Evolutionary conservation across 2,329 filamentous ascomycete genomes (phyloP).

Genomic region (Aspergillus sp.): DNA sequence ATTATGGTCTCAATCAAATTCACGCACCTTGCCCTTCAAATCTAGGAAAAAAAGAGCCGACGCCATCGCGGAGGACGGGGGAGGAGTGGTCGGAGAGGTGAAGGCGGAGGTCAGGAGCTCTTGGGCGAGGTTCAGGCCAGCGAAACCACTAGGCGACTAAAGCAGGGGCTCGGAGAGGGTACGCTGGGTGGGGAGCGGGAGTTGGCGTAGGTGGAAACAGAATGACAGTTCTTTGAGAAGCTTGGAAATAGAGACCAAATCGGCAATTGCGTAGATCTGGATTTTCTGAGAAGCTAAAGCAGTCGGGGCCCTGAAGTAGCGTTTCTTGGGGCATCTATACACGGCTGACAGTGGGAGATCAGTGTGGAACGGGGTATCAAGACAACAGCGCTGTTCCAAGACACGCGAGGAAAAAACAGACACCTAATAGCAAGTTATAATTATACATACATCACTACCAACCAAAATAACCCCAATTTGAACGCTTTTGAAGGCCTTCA

Average conservation of each 20-base stretch:
- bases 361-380: background rate
- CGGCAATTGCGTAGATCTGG: background rate
- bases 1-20: background rate
- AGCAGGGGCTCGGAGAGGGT: background rate
- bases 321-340: constrained; percentile 6
- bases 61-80: constrained; percentile 66
- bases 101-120: constrained; percentile 17
- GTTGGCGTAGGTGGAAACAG: background rate
- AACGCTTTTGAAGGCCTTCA: background rate
- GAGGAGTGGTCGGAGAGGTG: constrained; percentile 9
- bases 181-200: background rate
- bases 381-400: too few relatives aligned
- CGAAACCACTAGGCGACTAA: constrained; percentile 21
- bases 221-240: background rate
- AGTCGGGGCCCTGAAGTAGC: background rate
- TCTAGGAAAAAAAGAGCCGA: constrained; percentile 98
- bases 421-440: background rate
- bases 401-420: background rate
- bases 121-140: constrained; percentile 22
- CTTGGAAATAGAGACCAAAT: background rate
- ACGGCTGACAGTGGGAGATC: background rate
- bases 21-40: constrained; percentile 93
- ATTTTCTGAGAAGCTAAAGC: background rate
- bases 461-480: background rate
- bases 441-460: background rate